These are phyloP conservation scores for Didymella exigua DNA, from an alignment of 2,329 filamentous ascomycete genomes.

Conservation along the genomic window DNA sequence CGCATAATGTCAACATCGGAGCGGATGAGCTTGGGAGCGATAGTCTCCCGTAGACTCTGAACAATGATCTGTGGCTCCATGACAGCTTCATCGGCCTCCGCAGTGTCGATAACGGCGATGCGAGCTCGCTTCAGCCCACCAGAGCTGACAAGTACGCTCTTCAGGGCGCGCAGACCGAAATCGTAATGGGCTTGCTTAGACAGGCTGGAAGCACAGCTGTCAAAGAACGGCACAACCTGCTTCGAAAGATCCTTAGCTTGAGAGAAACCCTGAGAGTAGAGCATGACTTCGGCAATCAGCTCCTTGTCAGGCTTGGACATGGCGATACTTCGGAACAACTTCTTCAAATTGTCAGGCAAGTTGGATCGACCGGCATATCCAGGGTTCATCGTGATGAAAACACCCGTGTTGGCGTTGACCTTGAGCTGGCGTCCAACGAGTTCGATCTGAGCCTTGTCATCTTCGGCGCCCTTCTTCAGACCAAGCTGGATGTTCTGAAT, in stretches of 20 bases:
- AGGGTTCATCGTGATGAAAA: constrained; percentile 99
- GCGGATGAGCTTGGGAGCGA: constrained; percentile 94
- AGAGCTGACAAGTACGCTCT: constrained; percentile 98
- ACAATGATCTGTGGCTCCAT: constrained; percentile 98
- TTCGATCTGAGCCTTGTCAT: constrained; percentile 88
- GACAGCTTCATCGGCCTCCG: constrained; percentile 68
- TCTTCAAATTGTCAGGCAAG: constrained; percentile 98
- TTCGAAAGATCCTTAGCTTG: constrained; percentile 93
- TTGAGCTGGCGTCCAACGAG: constrained; percentile 87
- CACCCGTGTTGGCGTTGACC: constrained; percentile 92
- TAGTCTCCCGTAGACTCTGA: constrained; percentile 97
- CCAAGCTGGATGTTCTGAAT: constrained; percentile 99
- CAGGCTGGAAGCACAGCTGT: constrained; percentile 78
- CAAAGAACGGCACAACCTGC: constrained; percentile 98
- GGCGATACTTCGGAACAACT: constrained; percentile 96
- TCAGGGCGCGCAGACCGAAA: constrained; percentile 94
- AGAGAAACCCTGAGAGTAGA: constrained; percentile 98
- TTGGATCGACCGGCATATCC: constrained; percentile 98
- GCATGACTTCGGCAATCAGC: constrained; percentile 98
- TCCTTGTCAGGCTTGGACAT: constrained; percentile 99
- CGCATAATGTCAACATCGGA: constrained; percentile 89
- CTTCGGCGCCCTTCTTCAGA: constrained; percentile 80
- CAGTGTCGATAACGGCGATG: constrained; percentile 62
- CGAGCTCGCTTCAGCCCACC: constrained; percentile 91
- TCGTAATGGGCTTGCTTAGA: constrained; percentile 99